A percentile compares a stretch with the other conserved stretches of the same genome.
phyloP scores from a whole-genome alignment of 163 green algal species.

The Scenedesmus sp. region DNA sequence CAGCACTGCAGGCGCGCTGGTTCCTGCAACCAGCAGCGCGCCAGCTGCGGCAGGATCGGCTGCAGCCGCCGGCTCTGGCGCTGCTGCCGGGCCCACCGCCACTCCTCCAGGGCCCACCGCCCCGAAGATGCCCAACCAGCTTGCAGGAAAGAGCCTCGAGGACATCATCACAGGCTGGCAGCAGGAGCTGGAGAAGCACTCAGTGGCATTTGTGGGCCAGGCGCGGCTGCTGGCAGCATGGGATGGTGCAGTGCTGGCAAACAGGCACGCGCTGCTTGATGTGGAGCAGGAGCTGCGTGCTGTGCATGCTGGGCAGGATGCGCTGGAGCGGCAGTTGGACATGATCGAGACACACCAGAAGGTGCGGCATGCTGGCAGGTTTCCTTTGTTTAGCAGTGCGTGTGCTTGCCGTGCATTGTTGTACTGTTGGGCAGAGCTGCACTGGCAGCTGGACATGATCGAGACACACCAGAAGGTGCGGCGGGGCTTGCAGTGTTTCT shows the following conservation, averaged over 20 bases:
- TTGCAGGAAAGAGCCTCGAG: constrained; percentile 73
- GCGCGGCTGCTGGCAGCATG: constrained; percentile 79
- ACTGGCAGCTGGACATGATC: constrained; percentile 87
- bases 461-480: constrained; percentile 82
- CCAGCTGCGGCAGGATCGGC: constrained; percentile 27
- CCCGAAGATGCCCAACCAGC: constrained; percentile 49
- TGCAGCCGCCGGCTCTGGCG: constrained; percentile 4
- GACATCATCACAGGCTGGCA: constrained; percentile 90
- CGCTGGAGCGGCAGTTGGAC: constrained; percentile 86
- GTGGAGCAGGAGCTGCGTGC: constrained; percentile 83
- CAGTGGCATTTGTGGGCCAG: constrained; percentile 81
- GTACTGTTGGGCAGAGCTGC: constrained; percentile 78
- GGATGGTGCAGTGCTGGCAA: constrained; percentile 88
- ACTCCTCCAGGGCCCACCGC: constrained; percentile 7
- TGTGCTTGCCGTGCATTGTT: neutral
- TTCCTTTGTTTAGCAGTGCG: neutral
- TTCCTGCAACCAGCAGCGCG: constrained; percentile 10
- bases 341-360: constrained; percentile 90
- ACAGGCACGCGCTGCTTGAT: constrained; percentile 74
- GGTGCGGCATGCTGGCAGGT: constrained; percentile 33
- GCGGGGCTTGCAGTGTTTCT: too few relatives aligned
- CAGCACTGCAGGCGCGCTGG: neutral
- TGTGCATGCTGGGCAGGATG: constrained; percentile 75
- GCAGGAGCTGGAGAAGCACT: constrained; percentile 84
- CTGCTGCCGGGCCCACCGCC: constrained; percentile 25